Percentiles rank a stretch among this genome's conserved stretches.
Evolutionary conservation across 2,329 filamentous ascomycete genomes (phyloP).

Genomic region (Colletotrichum phormii): DNA sequence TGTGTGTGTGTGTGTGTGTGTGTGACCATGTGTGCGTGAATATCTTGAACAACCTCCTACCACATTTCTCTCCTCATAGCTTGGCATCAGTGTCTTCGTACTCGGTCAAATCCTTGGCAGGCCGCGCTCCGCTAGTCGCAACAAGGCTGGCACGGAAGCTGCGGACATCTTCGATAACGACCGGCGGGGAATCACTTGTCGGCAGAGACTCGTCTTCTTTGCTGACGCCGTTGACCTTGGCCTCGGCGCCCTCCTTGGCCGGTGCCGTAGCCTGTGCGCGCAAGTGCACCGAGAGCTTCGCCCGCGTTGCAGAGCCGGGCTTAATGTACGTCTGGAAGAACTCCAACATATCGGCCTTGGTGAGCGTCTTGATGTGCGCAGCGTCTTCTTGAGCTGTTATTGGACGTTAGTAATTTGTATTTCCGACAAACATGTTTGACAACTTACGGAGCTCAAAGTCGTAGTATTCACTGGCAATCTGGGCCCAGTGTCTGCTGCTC

Average conservation of each 20-base stretch:
- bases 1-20: neutral
- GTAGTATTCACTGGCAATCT: conserved; percentile 87
- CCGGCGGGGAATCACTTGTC: conserved; percentile 52
- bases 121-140: conserved; percentile 77
- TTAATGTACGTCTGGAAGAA: conserved; percentile 84
- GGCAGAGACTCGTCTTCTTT: conserved; percentile 47
- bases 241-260: conserved; percentile 57
- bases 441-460: conserved; percentile 86
- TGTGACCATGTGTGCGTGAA: neutral
- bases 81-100: conserved; percentile 90
- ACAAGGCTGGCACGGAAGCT: conserved; percentile 82
- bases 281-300: conserved; percentile 88
- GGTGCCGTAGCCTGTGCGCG: conserved; percentile 73
- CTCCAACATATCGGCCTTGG: conserved; percentile 81
- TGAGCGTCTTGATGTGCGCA: conserved; percentile 76
- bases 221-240: conserved; percentile 46
- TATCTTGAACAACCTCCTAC: neutral
- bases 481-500: conserved; percentile 83
- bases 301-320: conserved; percentile 76
- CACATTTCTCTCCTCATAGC: conserved; percentile 61
- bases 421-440: neutral
- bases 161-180: conserved; percentile 81
- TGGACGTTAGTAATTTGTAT: conserved; percentile 37
- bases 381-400: conserved; percentile 79
- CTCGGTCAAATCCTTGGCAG: conserved; percentile 80